Evolutionary conservation across 352 stramenopile genomes (phyloP).

Genomic region (Thalassiosira ordinaria): DNA sequence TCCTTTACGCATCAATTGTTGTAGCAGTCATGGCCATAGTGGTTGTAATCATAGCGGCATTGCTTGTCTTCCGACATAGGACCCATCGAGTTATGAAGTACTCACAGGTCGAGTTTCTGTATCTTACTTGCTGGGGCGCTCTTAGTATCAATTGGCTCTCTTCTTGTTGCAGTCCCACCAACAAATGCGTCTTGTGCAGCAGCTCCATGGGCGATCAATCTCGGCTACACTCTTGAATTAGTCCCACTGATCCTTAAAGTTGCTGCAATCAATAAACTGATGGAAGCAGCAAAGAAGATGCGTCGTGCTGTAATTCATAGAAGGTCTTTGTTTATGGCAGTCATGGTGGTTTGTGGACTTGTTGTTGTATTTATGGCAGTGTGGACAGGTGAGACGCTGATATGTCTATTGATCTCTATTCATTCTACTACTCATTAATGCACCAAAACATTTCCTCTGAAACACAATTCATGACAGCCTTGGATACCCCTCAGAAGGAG

Average conservation of each 20-base stretch:
- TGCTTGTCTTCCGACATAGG: not conserved
- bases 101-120: conserved; percentile 20
- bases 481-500: no score
- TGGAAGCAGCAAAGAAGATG: conserved; percentile 20
- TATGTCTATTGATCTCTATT: no score
- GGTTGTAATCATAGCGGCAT: not conserved
- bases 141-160: conserved; percentile 26
- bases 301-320: not conserved
- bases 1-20: not conserved
- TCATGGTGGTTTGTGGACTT: not conserved
- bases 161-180: conserved; percentile 25
- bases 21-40: not conserved
- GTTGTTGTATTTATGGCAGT: not conserved
- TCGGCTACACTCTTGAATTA: conserved; percentile 59
- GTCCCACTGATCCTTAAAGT: conserved; percentile 65
- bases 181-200: conserved; percentile 34
- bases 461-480: no score
- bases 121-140: conserved; percentile 34
- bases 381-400: no score
- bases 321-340: not conserved
- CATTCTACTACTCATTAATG: no score
- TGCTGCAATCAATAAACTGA: conserved; percentile 53
- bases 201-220: conserved; percentile 41
- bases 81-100: no score
- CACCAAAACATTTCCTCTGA: no score